Evolutionary conservation across 345 rosid genomes (phyloP).

Genomic region (Geranium brycei): DNA sequence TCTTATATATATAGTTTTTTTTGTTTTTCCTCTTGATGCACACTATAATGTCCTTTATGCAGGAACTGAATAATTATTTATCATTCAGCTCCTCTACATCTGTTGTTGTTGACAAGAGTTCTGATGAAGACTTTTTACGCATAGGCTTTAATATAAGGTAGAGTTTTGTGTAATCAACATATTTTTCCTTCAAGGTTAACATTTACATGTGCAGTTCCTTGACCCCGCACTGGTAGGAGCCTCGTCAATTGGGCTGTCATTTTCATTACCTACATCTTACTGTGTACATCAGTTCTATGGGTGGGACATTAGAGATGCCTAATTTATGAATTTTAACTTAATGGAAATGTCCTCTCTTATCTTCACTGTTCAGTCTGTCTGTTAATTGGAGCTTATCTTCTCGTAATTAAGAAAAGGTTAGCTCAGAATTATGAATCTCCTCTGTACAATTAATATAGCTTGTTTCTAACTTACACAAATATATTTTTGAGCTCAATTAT

Average conservation of each 20-base stretch:
- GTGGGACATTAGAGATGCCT: background rate
- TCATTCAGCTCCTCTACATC: slow-evolving; percentile 68
- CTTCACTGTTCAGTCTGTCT: too few species aligned
- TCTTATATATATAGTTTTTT: background rate
- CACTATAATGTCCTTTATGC: slow-evolving; percentile 17
- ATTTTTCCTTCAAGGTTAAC: background rate
- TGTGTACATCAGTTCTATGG: background rate
- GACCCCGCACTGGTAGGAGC: too few species aligned
- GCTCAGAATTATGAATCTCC: too few species aligned
- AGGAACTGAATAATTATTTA: slow-evolving; percentile 83
- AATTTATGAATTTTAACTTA: too few species aligned
- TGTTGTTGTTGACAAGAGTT: slow-evolving; percentile 73
- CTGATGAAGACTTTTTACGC: slow-evolving; percentile 84
- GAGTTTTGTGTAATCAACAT: slow-evolving; percentile 1
- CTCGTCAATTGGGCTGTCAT: too few species aligned
- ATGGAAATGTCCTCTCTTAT: too few species aligned
- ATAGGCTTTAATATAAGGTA: slow-evolving; percentile 90
- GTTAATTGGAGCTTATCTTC: too few species aligned
- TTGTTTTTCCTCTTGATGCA: background rate
- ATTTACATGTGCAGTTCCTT: too few species aligned
- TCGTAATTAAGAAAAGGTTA: too few species aligned
- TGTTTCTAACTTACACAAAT: too few species aligned
- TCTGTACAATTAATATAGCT: too few species aligned
- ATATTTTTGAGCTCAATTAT: too few species aligned
- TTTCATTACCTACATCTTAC: background rate